These are phyloP conservation scores for Colletotrichum abscissum DNA, from an alignment of 2,329 filamentous ascomycete genomes.

Conservation along the genomic window DNA sequence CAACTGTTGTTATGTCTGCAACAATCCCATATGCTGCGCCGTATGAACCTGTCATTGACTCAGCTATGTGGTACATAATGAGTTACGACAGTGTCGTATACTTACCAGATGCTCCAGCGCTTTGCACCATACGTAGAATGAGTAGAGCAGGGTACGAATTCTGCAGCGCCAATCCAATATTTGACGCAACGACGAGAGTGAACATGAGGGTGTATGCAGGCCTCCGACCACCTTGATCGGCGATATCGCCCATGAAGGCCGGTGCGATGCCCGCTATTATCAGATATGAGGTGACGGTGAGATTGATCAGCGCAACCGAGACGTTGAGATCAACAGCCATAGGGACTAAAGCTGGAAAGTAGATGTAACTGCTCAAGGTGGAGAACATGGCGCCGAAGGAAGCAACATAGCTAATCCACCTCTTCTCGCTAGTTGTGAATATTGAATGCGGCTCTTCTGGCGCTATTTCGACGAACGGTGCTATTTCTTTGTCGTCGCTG, in stretches of 20 bases:
- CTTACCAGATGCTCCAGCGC: slow-evolving; percentile 54
- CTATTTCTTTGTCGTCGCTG: too few relatives aligned
- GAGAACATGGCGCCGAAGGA: slow-evolving; percentile 44
- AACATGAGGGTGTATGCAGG: slow-evolving; percentile 60
- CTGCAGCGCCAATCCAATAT: slow-evolving; percentile 58
- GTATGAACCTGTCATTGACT: slow-evolving; percentile 21
- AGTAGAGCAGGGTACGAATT: slow-evolving; percentile 57
- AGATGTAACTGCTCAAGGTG: slow-evolving; percentile 55
- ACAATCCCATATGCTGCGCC: too few relatives aligned
- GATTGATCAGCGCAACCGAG: slow-evolving; percentile 49
- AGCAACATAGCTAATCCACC: not conserved
- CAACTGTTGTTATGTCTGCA: too few relatives aligned
- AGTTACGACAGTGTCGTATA: slow-evolving; percentile 50
- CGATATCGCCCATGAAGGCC: slow-evolving; percentile 60
- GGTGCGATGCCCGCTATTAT: slow-evolving; percentile 64
- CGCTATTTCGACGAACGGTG: too few relatives aligned
- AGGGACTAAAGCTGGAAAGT: slow-evolving; percentile 58
- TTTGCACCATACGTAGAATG: slow-evolving; percentile 62
- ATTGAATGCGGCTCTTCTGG: not conserved
- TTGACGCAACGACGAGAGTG: slow-evolving; percentile 56
- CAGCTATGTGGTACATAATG: slow-evolving; percentile 63
- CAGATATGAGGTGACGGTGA: slow-evolving; percentile 58
- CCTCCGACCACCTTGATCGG: slow-evolving; percentile 57
- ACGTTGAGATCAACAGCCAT: slow-evolving; percentile 55
- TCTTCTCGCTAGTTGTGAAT: not conserved